Evolutionary conservation across 257 asterid species (phyloP), one percentile per base, ranked within the genome.

Genomic region (Cynanchum wilfordii): DNA sequence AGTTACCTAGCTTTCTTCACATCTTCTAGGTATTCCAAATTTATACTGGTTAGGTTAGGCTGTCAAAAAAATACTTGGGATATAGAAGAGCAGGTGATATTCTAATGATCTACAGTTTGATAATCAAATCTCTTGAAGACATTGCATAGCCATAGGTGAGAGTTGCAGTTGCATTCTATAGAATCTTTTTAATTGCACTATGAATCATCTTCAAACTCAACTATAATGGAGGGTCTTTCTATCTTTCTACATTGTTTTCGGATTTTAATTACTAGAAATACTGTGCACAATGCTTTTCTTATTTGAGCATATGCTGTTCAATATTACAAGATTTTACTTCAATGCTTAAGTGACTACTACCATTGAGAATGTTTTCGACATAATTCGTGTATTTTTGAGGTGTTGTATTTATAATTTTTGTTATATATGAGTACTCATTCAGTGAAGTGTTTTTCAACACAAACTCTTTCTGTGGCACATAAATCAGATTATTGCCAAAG

Each of bases 401-500:
- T 67, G 47, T 11, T 36, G 36, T 8, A 36, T 30, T 1, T 17
- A 62, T 62, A 33, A 16, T 19, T 17, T 8, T 36, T 33, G 47
- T 30, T 33, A 0, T 17, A 15, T 10, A 40, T 45, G 19, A n/a
- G 45, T 12, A 66, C 5, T 33, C 5, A 3, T 66, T 68, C 40
- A 47, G 8, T 11, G 56, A 64, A 16, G 49, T 44, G 17, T 68
- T n/a, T n/a, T 74, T n/a, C 67, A 67, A 77, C 66, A 54, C 56
- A 54, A 66, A 50, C 50, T 68, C 52, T 27, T 50, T 33, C 38
- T 52, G 25, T n/a, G 38, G 11, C 5, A 17, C 36, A 4, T 19
- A 20, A 17, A 47, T 75, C 83, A 93, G 96, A 84, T 76, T 89
- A 67, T 72, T 90, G 75, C 73, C 89, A 3, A 89, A 85, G 78